These are phyloP conservation scores for Termitomyces sp. DNA, from an alignment of 768 basidiomycete genomes.

Conservation along the genomic window DNA sequence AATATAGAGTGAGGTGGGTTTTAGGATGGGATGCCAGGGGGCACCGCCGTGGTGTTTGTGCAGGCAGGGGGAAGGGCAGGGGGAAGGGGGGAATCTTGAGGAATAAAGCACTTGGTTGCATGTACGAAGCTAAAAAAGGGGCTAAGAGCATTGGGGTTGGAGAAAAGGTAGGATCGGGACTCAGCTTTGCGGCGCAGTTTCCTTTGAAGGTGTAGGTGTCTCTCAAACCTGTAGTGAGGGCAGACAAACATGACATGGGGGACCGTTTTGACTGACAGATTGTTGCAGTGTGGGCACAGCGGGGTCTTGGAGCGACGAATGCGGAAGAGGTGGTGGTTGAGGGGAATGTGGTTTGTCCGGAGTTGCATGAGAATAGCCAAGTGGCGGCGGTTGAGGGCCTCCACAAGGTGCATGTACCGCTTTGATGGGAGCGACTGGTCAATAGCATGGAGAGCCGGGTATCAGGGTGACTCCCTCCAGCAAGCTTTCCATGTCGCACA, in stretches of 20 bases:
- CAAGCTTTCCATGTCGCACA: too few species aligned
- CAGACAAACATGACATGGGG: not conserved
- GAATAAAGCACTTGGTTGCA: not conserved
- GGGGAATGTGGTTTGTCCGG: conserved; percentile 24
- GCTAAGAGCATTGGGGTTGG: not conserved
- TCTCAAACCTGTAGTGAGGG: not conserved
- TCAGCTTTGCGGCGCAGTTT: not conserved
- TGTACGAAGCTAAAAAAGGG: not conserved
- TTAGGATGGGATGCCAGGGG: not conserved
- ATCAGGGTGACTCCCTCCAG: conserved; percentile 6
- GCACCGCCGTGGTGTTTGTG: not conserved
- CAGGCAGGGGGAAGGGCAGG: not conserved
- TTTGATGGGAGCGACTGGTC: conserved; percentile 9
- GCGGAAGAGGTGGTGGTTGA: conserved; percentile 25
- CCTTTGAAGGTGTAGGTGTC: not conserved
- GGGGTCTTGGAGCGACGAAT: conserved; percentile 14
- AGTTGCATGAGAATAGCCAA: conserved; percentile 25
- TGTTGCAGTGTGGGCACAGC: conserved; percentile 14
- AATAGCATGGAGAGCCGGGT: not conserved
- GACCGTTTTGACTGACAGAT: not conserved
- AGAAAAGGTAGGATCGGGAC: not conserved
- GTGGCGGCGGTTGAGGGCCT: not conserved
- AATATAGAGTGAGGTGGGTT: not conserved
- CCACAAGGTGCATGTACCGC: not conserved
- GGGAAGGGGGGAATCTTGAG: not conserved